Conservation (phyloP, 352 stramenopile genomes). For the Sclerospora graminicola region DNA sequence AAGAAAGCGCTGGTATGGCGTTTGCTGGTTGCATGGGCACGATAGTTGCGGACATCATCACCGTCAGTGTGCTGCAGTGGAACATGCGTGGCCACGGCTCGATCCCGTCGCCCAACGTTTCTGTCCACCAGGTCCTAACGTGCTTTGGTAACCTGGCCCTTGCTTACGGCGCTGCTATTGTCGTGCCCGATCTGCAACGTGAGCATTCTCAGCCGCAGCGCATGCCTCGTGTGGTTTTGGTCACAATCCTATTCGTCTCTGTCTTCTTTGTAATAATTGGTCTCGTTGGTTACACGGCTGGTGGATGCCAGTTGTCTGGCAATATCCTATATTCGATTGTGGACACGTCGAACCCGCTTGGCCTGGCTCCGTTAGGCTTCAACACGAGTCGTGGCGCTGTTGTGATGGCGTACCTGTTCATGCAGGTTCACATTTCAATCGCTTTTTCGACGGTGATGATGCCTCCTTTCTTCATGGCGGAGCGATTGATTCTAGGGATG, state of each 20-base stretch:
- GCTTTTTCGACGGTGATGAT: conserved; percentile 40
- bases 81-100: conserved; percentile 25
- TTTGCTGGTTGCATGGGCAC: conserved; percentile 37
- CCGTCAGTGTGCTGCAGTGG: conserved; percentile 22
- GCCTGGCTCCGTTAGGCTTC: conserved; percentile 23
- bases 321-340: conserved; percentile 49
- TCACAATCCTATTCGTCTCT: conserved; percentile 29
- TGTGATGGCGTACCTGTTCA: conserved; percentile 36
- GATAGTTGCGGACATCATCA: conserved; percentile 35
- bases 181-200: conserved; percentile 41
- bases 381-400: conserved; percentile 22
- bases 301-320: conserved; percentile 42
- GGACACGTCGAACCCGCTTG: conserved; percentile 6
- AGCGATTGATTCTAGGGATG: conserved; percentile 38
- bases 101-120: conserved; percentile 21
- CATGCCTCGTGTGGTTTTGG: conserved; percentile 36
- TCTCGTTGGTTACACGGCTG: conserved; percentile 21
- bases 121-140: conserved; percentile 26
- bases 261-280: conserved; percentile 29
- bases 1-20: conserved; percentile 25
- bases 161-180: conserved; percentile 39
- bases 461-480: conserved; percentile 38
- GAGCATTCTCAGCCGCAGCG: conserved; percentile 34
- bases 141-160: conserved; percentile 48
- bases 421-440: conserved; percentile 50